Conservation (phyloP, 225 moss, liverwort and hornwort genomes). For the Physcomitrium patens region DNA sequence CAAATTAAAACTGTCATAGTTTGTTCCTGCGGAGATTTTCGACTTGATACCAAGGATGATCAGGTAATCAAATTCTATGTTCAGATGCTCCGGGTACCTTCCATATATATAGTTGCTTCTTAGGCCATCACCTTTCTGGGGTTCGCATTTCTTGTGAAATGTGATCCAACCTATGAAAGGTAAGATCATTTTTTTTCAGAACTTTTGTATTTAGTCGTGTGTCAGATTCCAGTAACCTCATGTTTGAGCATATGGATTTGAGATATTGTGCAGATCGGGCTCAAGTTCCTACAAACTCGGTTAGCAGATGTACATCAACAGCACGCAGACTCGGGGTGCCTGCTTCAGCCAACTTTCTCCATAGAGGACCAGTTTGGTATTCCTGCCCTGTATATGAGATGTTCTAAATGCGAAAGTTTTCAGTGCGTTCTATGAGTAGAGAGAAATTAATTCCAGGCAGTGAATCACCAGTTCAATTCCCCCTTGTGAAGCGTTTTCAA, state of each 20-base stretch:
- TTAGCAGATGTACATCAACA: constrained; percentile 82
- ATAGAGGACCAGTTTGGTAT: constrained; percentile 77
- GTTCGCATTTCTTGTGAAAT: no score
- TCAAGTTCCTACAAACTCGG: constrained; percentile 70
- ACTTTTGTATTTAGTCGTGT: background rate
- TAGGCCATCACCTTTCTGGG: no score
- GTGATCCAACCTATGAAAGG: constrained; percentile 12
- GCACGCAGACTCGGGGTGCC: constrained; percentile 73
- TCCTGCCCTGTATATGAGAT: constrained; percentile 89
- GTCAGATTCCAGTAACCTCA: constrained; percentile 6
- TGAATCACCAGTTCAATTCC: background rate
- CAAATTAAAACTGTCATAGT: constrained; percentile 64
- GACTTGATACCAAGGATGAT: constrained; percentile 83
- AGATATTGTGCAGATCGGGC: constrained; percentile 68
- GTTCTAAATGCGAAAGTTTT: constrained; percentile 73
- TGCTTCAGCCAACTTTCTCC: constrained; percentile 66
- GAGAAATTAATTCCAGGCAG: background rate
- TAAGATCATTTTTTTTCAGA: background rate
- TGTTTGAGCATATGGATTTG: background rate
- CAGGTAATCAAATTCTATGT: constrained; percentile 57
- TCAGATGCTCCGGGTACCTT: background rate
- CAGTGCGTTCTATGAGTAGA: constrained; percentile 76
- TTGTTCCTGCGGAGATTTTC: constrained; percentile 84
- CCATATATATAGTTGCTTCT: no score
- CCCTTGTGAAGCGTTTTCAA: constrained; percentile 4